phyloP scores from a whole-genome alignment of 2,329 filamentous ascomycete species.

The Phialocephala subalpina region DNA sequence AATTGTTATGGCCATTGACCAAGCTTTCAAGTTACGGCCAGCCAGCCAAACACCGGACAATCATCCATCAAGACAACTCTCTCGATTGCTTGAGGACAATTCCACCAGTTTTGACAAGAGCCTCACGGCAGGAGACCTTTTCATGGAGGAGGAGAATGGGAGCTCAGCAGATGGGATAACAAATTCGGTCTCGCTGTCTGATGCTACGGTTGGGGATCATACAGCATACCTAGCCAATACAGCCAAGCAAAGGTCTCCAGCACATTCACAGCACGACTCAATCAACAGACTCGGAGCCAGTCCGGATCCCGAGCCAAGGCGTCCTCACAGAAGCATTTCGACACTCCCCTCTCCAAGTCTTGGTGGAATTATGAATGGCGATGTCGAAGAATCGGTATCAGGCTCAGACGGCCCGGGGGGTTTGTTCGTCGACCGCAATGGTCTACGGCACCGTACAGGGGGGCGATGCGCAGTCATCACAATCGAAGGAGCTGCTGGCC shows the following conservation, averaged over 20 bases:
- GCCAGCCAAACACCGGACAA: slow-evolving; percentile 5
- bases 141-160: slow-evolving; percentile 59
- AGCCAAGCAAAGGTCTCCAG: slow-evolving; percentile 6
- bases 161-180: slow-evolving; percentile 18
- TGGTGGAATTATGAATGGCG: slow-evolving; percentile 30
- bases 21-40: slow-evolving; percentile 58
- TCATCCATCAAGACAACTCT: not conserved
- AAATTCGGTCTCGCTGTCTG: slow-evolving; percentile 26
- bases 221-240: slow-evolving; percentile 8
- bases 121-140: slow-evolving; percentile 56
- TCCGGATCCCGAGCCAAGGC: not conserved
- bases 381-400: slow-evolving; percentile 21
- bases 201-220: not conserved
- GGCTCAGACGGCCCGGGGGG: slow-evolving; percentile 40
- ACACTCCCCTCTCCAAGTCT: slow-evolving; percentile 27
- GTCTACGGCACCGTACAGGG: slow-evolving; percentile 61
- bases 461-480: slow-evolving; percentile 70
- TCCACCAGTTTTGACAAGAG: slow-evolving; percentile 9
- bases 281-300: not conserved
- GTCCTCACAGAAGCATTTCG: not conserved
- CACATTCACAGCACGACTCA: slow-evolving; percentile 5
- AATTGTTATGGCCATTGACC: slow-evolving; percentile 78
- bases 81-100: slow-evolving; percentile 7
- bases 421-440: slow-evolving; percentile 36
- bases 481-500: slow-evolving; percentile 66